Evolutionary conservation across 495 filamentous ascomycete genomes (phyloP).

Genomic region (Xylaria castorea): DNA sequence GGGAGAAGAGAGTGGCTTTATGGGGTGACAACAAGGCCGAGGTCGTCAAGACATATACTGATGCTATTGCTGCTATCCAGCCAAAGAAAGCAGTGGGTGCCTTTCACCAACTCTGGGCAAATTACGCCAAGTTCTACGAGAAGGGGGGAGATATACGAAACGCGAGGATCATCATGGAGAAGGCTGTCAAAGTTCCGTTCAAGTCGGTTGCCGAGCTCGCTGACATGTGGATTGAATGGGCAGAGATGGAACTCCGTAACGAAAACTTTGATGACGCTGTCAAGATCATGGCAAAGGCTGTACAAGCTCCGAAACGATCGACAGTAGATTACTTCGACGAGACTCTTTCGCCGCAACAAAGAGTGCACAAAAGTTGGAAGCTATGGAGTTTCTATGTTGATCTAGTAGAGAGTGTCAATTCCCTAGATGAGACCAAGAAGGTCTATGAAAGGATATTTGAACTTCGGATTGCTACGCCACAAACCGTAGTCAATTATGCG

Average conservation of each 20-base stretch:
- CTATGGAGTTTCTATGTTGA: slow-evolving; percentile 99
- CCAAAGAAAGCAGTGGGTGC: slow-evolving; percentile 94
- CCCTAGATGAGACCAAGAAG: slow-evolving; percentile 89
- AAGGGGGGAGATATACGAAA: slow-evolving; percentile 82
- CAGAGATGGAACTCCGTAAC: slow-evolving; percentile 93
- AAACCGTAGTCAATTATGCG: slow-evolving; percentile 98
- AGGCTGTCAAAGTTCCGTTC: slow-evolving; percentile 96
- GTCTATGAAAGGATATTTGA: slow-evolving; percentile 98
- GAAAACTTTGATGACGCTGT: slow-evolving; percentile 97
- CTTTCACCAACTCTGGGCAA: slow-evolving; percentile 95
- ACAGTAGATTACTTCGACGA: slow-evolving; percentile 99
- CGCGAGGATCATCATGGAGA: slow-evolving; percentile 92
- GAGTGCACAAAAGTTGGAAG: slow-evolving; percentile 99
- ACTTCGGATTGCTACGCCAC: slow-evolving; percentile 94
- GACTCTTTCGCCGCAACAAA: slow-evolving; percentile 88
- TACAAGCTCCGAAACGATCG: slow-evolving; percentile 91
- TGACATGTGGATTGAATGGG: slow-evolving; percentile 99
- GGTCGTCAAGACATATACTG: slow-evolving; percentile 92
- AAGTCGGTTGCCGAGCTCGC: slow-evolving; percentile 94
- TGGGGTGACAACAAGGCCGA: slow-evolving; percentile 95
- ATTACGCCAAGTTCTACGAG: slow-evolving; percentile 98
- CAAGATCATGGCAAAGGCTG: slow-evolving; percentile 95
- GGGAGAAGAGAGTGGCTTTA: slow-evolving; percentile 92
- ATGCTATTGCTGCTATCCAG: slow-evolving; percentile 89
- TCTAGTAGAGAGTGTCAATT: slow-evolving; percentile 91